A percentile compares a stretch with the other conserved stretches of the same genome.
Conservation (phyloP, 108 stramenopile genomes). For the Nitzschia sp. region DNA sequence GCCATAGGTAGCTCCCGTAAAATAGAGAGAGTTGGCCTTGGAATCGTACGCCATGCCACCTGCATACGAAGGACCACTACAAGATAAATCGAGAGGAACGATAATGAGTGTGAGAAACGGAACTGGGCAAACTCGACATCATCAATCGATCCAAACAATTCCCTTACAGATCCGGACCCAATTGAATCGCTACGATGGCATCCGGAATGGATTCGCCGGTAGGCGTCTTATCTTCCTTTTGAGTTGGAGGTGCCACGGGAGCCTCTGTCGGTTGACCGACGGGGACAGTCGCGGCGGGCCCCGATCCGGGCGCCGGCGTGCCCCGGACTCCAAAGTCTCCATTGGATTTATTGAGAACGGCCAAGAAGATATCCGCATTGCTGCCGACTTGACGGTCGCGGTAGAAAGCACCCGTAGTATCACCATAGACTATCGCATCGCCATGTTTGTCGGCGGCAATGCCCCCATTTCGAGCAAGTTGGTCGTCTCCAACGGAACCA, state of each 20-base stretch:
- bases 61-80: slow-evolving; percentile 29
- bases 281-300: not conserved
- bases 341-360: slow-evolving; percentile 14
- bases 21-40: slow-evolving; percentile 16
- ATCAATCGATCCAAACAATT: too few species aligned
- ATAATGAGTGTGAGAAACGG: too few species aligned
- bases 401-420: slow-evolving; percentile 38
- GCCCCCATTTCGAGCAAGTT: slow-evolving; percentile 25
- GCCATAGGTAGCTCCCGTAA: slow-evolving; percentile 36
- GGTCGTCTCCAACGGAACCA: slow-evolving; percentile 25
- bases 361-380: slow-evolving; percentile 39
- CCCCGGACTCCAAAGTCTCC: slow-evolving; percentile 19
- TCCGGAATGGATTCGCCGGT: slow-evolving; percentile 5
- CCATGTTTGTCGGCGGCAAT: slow-evolving; percentile 27
- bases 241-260: not conserved
- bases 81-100: too few species aligned
- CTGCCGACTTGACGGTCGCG: slow-evolving; percentile 15
- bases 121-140: too few species aligned
- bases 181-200: slow-evolving; percentile 9
- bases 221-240: not conserved
- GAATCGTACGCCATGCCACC: slow-evolving; percentile 36
- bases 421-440: slow-evolving; percentile 43
- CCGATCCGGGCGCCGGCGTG: not conserved
- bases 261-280: not conserved
- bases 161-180: slow-evolving; percentile 1